Base-by-base conservation (phyloP, 805 yeast species). In the Kodamaea neixiangensis region DNA sequence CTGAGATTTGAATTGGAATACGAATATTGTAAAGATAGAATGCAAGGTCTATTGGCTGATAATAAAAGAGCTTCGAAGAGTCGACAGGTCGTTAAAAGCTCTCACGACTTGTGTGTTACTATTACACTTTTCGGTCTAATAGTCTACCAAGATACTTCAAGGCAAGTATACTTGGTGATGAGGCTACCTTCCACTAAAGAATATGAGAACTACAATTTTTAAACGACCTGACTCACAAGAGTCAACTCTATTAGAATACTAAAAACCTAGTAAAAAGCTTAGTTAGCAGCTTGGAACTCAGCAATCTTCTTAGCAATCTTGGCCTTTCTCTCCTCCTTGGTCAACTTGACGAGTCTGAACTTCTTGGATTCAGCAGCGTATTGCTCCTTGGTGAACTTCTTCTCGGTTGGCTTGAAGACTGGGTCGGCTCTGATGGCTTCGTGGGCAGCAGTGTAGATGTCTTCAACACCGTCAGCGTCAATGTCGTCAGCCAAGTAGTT, bases 391-490 rank as follows among this genome's bases (percentile, higher is more conserved):
- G 96, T 81, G 93, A 84, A 87, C 82, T 89, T 89, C 86, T 83
- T 85, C 77, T 84, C 87, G 68, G 96, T 79, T 73, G 91, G 88
- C 82, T 86, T 87, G 87, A 83, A 83, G 62, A 85, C 56, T 76
- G 99, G 99, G 82, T 93, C 96, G 62, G 73, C 98, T 83, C 98
- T 92, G 84, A 94, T 94, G 67, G 85, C 83, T 73, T 83, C 96
- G 79, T 91, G 97, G 70, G 99, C 99, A 69, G 84, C 87, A 62
- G 83, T 67, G 92, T 93, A 94, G 76, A 94, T 75, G 72, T 94
- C 99, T 85, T 94, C 99, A 66, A 94, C 73, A 64, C 87, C 89
- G 71, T 94, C 99, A 67, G 98, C 94, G 77, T 94, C 98, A 68
- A 94, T 83, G 77, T 90, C 98, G 71, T 93, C 97, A 66, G 86